Percentiles rank a stretch among this genome's conserved stretches.
These are phyloP conservation scores for Wallacemonas sp. DNA, from an alignment of 208 protist genomes.

Conservation along the genomic window DNA sequence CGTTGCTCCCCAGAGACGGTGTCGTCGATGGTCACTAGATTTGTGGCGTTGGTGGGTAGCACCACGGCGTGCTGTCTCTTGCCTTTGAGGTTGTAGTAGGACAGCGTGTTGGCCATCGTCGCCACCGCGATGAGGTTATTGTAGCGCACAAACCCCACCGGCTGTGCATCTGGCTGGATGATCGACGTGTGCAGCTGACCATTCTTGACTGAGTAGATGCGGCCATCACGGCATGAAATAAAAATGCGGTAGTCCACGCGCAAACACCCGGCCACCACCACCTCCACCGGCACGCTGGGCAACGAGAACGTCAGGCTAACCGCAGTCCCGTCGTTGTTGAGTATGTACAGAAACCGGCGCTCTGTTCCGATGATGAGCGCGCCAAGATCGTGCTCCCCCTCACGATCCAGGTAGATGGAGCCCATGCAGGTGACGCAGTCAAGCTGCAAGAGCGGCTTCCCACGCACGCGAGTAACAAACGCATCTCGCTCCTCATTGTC, in stretches of 20 bases:
- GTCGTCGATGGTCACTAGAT: constrained; percentile 70
- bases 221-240: constrained; percentile 88
- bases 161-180: constrained; percentile 90
- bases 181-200: constrained; percentile 63
- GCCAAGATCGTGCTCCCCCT: constrained; percentile 55
- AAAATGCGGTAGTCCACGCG: constrained; percentile 92
- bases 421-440: constrained; percentile 88
- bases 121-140: constrained; percentile 88
- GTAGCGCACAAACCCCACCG: constrained; percentile 77
- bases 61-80: constrained; percentile 78
- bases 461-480: constrained; percentile 39
- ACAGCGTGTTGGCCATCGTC: constrained; percentile 84
- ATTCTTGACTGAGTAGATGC: constrained; percentile 93
- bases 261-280: constrained; percentile 72
- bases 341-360: constrained; percentile 73
- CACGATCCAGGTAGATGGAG: constrained; percentile 55
- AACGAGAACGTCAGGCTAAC: constrained; percentile 65
- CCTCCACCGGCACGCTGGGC: constrained; percentile 58
- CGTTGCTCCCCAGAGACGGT: constrained; percentile 47
- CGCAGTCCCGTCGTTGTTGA: constrained; percentile 48
- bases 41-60: constrained; percentile 69
- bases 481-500: constrained; percentile 37
- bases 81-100: constrained; percentile 91
- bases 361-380: constrained; percentile 94
- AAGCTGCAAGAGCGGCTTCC: constrained; percentile 56